Evolutionary conservation across 352 stramenopile genomes (phyloP), one percentile per base, ranked within the genome.

Genomic region (Phytophthora litchii): DNA sequence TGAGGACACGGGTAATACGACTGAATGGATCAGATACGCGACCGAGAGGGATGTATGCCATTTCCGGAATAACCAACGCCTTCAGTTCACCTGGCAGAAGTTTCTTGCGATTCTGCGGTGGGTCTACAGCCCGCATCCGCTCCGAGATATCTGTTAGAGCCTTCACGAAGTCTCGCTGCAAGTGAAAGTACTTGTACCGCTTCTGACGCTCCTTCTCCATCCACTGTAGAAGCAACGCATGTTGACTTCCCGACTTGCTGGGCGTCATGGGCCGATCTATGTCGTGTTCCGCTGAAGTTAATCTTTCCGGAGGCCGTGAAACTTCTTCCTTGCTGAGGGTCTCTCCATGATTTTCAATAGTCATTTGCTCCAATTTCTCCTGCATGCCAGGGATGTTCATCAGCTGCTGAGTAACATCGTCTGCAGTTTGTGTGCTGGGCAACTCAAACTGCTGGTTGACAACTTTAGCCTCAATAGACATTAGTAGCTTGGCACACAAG

Each of bases 391-490:
- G 79, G 7, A 91, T 89, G 44, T 80, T 55, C 57, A 78, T 63
- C 1, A 90, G 55, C 27, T 82, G 55, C 16, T 64, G 75, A 20
- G 66, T 76, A 0, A 91, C 67, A 21, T 70, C 70, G 17, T 80
- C 48, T 20, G 56, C 46, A 31, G 54, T 72, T 29, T 69, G 29
- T 20, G 49, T 65, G 25, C 46, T 67, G 0, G 80, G 64, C 9
- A 89, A 40, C 45, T 91, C 82, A 36, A 91, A 88, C 3, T 89
- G 77, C 48, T 93, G 80, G 45, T 93, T 91, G 27, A 92, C 82
- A 17, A 92, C 78, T 52, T 91, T 90, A 3, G 84, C 81, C 43
- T 93, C 82, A 38, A 93, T 93, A 3, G 80, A 91, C 81, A 91
- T 88, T 44, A 93, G 78, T 29, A 93, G 54, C 54, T 89, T 89